phyloP scores from a whole-genome alignment of 2,329 filamentous ascomycete genomes.

The Cladosporium sp. region DNA sequence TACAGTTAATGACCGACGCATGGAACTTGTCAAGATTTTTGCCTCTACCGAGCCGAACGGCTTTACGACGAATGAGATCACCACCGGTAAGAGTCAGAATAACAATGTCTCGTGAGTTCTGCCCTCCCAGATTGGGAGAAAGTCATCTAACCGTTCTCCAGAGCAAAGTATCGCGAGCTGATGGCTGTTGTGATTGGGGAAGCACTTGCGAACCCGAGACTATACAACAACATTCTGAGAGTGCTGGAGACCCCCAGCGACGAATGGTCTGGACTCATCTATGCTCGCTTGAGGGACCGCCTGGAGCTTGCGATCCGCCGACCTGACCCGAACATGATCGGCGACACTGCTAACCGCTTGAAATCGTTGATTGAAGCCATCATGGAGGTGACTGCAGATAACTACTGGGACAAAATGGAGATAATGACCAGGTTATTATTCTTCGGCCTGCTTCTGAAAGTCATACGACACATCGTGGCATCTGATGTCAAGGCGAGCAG shows the following conservation, averaged over 20 bases:
- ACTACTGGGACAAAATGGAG: neutral
- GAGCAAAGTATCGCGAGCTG: neutral
- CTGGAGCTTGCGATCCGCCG: neutral
- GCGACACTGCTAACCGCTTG: neutral
- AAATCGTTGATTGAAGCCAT: neutral
- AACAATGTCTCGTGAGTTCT: neutral
- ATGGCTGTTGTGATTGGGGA: neutral
- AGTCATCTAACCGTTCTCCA: neutral
- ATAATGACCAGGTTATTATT: neutral
- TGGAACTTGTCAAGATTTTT: neutral
- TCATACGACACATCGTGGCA: neutral
- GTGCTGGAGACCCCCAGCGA: neutral
- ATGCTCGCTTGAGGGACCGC: neutral
- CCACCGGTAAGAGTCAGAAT: too few relatives aligned
- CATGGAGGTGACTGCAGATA: neutral
- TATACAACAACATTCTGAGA: neutral
- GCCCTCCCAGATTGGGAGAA: neutral
- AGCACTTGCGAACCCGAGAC: neutral
- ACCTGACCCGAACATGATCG: neutral
- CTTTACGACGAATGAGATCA: neutral
- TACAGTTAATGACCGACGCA: too few relatives aligned
- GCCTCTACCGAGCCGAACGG: neutral
- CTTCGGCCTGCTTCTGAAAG: neutral
- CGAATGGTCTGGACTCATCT: neutral
- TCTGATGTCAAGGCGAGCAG: neutral